Conservation (phyloP, 2,329 filamentous ascomycete genomes). For the Cyclaneusma minus region DNA sequence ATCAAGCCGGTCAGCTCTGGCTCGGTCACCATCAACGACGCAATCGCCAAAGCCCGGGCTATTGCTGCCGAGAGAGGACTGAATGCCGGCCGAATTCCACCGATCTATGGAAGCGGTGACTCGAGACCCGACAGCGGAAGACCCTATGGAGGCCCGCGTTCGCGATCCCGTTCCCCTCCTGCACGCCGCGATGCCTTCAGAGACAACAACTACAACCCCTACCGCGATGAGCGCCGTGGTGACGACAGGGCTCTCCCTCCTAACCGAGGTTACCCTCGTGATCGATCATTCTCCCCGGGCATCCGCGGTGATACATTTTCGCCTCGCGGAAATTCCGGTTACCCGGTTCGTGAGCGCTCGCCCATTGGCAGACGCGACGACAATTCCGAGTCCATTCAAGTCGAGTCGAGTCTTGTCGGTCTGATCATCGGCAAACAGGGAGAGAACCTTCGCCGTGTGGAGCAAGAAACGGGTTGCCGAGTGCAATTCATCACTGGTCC, state of each 20-base stretch:
- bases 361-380: conserved; percentile 37
- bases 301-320: conserved; percentile 43
- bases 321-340: conserved; percentile 36
- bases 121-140: conserved; percentile 32
- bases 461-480: conserved; percentile 65
- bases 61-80: conserved; percentile 70
- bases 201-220: conserved; percentile 65
- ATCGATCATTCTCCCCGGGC: conserved; percentile 58
- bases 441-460: conserved; percentile 76
- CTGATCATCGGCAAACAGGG: conserved; percentile 83
- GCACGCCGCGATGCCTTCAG: conserved; percentile 52
- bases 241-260: conserved; percentile 37
- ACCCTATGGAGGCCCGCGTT: conserved; percentile 44
- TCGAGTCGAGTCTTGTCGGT: conserved; percentile 76
- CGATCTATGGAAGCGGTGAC: conserved; percentile 22
- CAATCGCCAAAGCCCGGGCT: conserved; percentile 70
- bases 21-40: conserved; percentile 69
- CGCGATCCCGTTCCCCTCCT: conserved; percentile 59
- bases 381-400: conserved; percentile 66
- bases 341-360: conserved; percentile 35
- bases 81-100: conserved; percentile 35
- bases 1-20: conserved; percentile 70
- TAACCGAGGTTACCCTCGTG: conserved; percentile 43
- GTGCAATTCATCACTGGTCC: conserved; percentile 77
- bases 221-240: conserved; percentile 70